Conservation (phyloP, 768 basidiomycete genomes). For the Sarcomyxa edulis region DNA sequence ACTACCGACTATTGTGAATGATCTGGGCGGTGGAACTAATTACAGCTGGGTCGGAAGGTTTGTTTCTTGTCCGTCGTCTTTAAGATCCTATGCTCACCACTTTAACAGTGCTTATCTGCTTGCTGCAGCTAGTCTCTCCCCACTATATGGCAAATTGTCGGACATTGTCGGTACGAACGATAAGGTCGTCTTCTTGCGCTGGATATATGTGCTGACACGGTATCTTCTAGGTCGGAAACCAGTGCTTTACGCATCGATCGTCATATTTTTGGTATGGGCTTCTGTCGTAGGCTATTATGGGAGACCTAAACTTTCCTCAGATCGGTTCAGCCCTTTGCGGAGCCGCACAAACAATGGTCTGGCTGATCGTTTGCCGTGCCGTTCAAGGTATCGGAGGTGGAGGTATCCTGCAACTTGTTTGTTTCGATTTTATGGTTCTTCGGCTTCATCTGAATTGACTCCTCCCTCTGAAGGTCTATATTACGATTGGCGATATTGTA, state of each 20-base stretch:
- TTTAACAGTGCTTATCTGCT: slow-evolving; percentile 64
- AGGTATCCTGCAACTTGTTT: slow-evolving; percentile 70
- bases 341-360: slow-evolving; percentile 71
- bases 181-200: background rate
- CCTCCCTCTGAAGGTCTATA: too few relatives aligned
- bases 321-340: slow-evolving; percentile 79
- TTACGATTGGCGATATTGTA: slow-evolving; percentile 80
- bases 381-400: slow-evolving; percentile 84
- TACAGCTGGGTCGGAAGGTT: slow-evolving; percentile 77
- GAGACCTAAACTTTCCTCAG: slow-evolving; percentile 29
- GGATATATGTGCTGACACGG: too few relatives aligned
- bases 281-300: slow-evolving; percentile 1
- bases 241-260: slow-evolving; percentile 60
- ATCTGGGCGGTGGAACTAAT: slow-evolving; percentile 55
- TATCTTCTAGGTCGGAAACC: slow-evolving; percentile 75
- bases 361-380: slow-evolving; percentile 73
- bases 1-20: slow-evolving; percentile 63
- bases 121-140: slow-evolving; percentile 58
- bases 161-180: slow-evolving; percentile 33
- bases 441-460: too few relatives aligned
- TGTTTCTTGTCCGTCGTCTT: slow-evolving; percentile 9
- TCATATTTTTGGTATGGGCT: slow-evolving; percentile 59
- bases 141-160: slow-evolving; percentile 76
- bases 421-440: too few relatives aligned
- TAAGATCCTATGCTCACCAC: slow-evolving; percentile 7